Evolutionary conservation across 2,329 filamentous ascomycete genomes (phyloP), one percentile per base, ranked within the genome.

Genomic region (Neoascochyta sp.): DNA sequence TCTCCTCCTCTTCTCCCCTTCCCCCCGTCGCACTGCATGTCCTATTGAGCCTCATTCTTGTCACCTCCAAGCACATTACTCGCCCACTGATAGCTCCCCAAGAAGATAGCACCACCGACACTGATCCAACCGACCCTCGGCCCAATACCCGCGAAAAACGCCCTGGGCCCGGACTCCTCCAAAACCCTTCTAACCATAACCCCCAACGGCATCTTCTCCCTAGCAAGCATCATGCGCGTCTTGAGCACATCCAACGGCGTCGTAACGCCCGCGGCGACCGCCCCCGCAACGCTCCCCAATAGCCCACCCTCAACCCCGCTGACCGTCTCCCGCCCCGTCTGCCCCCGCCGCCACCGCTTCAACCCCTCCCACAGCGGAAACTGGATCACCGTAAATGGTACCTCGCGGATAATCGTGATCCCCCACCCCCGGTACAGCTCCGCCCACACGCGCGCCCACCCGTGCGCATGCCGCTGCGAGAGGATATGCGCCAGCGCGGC

Each of bases 211-310:
- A 76, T 76, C 48, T 70, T 77, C 69, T 81, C 77, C 52, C 78
- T 75, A 9, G 85, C 83, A 47, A 98, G 70, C 92, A 98, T 98
- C 65, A 96, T 82, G 43, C 92, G 73, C 44, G 92, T 98, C 78
- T 98, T 98, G 47, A 98, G 71, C 41, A 98, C 92, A 65, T 98
- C 92, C 41, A 98, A 67, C 21, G 92, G 92, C 29, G 92, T 98
- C 14, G 92, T 98, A 36, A 90, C 60, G 0, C 78, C 90, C 1
- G 92, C 92, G 1, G 92, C 88, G 21, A 95, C 73, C 1, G 82
- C 88, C 1, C 92, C 92, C 0, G 87, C 80, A 19, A 88, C 56
- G 50, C 83, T 89, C 1, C 92, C 92, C 62, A 92, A 90, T 22
- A 92, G 50, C 0, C 83, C 92, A 47, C 86, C 92, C 66, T 95